A percentile compares a stretch with the other conserved stretches of the same genome.
Evolutionary conservation across 179 eudicot species (phyloP).

Genomic region (Corrigiola litoralis): DNA sequence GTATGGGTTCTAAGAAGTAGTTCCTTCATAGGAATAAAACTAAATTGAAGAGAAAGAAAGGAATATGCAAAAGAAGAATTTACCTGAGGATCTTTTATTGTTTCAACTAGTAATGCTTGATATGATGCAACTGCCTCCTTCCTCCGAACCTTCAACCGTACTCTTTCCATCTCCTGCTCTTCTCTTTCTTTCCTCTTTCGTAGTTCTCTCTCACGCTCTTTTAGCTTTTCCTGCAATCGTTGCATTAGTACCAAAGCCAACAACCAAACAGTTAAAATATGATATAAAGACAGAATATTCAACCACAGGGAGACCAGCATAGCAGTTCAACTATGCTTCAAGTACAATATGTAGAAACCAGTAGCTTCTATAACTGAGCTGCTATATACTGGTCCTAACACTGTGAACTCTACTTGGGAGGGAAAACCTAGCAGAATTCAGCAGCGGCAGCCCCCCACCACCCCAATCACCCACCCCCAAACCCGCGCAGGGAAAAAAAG

Average conservation of each 20-base stretch:
- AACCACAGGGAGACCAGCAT: neutral
- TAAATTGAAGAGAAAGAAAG: neutral
- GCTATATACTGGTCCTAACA: too few relatives aligned
- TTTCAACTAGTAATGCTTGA: conserved; percentile 94
- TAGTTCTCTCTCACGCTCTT: conserved; percentile 80
- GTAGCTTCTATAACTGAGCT: too few relatives aligned
- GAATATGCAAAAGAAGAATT: neutral
- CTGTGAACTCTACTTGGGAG: too few relatives aligned
- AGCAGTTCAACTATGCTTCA: too few relatives aligned
- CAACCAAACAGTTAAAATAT: too few relatives aligned
- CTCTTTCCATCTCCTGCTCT: conserved; percentile 98
- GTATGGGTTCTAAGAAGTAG: neutral
- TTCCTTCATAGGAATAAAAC: too few relatives aligned
- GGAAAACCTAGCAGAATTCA: too few relatives aligned
- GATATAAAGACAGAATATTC: too few relatives aligned
- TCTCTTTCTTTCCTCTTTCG: conserved; percentile 97
- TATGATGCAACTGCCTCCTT: conserved; percentile 90
- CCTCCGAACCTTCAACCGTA: conserved; percentile 79
- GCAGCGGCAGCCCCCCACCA: too few relatives aligned
- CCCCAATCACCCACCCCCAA: too few relatives aligned
- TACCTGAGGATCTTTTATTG: conserved; percentile 86
- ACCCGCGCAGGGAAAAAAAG: too few relatives aligned
- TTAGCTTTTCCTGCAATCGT: conserved; percentile 68
- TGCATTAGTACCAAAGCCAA: conserved; percentile 3
- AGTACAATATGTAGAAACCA: too few relatives aligned